phyloP scores from a whole-genome alignment of 2,329 filamentous ascomycete genomes.

The Aureobasidium sp. region DNA sequence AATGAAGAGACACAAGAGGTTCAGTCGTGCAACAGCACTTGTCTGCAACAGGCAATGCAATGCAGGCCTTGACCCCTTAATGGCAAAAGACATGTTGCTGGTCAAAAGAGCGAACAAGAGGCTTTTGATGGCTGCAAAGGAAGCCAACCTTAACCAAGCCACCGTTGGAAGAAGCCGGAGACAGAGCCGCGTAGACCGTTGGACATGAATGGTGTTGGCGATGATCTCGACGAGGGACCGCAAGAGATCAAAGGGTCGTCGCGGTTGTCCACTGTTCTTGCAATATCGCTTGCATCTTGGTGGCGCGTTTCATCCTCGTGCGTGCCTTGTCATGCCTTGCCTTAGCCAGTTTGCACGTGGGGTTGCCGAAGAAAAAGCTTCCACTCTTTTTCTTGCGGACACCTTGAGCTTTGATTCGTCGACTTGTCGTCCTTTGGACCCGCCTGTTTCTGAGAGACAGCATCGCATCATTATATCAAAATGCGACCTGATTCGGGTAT shows the following conservation, averaged over 20 bases:
- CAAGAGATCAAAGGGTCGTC: conserved; percentile 6
- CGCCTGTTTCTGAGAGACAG: conserved; percentile 11
- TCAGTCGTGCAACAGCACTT: conserved; percentile 4
- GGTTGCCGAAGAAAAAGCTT: conserved; percentile 17
- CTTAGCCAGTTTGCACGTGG: conserved; percentile 16
- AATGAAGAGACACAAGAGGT: conserved; percentile 1
- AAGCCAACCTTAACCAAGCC: conserved; percentile 6
- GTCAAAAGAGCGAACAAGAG: not conserved
- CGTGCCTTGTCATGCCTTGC: conserved; percentile 16
- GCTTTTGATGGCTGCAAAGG: conserved; percentile 4
- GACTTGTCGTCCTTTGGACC: conserved; percentile 3
- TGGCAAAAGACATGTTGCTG: not conserved
- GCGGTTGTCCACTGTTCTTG: not conserved
- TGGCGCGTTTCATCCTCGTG: conserved; percentile 16
- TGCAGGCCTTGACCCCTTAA: not conserved
- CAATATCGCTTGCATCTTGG: conserved; percentile 16
- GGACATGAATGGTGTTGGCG: not conserved
- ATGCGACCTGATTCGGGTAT: conserved; percentile 10
- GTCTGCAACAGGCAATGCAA: not conserved
- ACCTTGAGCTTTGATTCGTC: conserved; percentile 11
- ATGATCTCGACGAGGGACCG: not conserved
- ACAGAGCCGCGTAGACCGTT: conserved; percentile 4
- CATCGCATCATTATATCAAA: conserved; percentile 11
- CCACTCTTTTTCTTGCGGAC: conserved; percentile 1
- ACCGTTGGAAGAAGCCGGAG: conserved; percentile 1